Base-by-base conservation (phyloP, 2,329 filamentous ascomycete species). In the Paecilomyces niveus region DNA sequence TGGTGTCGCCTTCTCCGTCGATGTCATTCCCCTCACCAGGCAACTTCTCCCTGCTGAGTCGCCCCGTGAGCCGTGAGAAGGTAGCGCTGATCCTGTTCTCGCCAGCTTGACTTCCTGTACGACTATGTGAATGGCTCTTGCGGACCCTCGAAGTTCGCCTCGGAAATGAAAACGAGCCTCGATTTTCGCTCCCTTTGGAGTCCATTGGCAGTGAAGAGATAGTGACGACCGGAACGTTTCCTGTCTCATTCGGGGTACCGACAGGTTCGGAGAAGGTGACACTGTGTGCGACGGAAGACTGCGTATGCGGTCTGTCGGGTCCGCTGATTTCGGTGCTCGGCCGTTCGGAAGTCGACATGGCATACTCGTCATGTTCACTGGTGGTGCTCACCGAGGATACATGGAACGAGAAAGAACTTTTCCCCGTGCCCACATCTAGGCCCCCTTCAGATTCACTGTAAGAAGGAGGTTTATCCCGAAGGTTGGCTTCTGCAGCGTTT, bases 401-500 rank as follows among this genome's bases (percentile, higher is more conserved):
- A 13, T 61, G 64, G 10, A 68, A 57, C 15, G 62, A 65, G 21
- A 62, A 60, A 4, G 63, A 57, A 13, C 66, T 61, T 31, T 62
- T 63, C 2, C 57, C 57, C 21, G 63, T 54, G 10, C 70, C 65
- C 10, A 57, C 56, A 11, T 69, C 67, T 7, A 63, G 62, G n/a
- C 58, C 63, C 24, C 65, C 64, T 45, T 66, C 64, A 13, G 68
- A 70, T 4, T 65, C 62, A 31, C 62, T 62, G 21, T 67, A 72
- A 6, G 69, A 72, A 5, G 67, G 58, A 11, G 68, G 61, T 13
- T 69, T 70, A 35, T 80, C 77, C 7, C 65, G 64, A 21, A 69
- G 56, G 53, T 70, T 72, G 52, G 68, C 67, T 45, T 70, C 66
- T 5, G 69, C 70, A 18, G 73, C 74, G 62, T 88, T 83, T 58